Evolutionary conservation across 805 yeast species (phyloP), one percentile per base, ranked within the genome.

Genomic region (Suhomyces sp.): DNA sequence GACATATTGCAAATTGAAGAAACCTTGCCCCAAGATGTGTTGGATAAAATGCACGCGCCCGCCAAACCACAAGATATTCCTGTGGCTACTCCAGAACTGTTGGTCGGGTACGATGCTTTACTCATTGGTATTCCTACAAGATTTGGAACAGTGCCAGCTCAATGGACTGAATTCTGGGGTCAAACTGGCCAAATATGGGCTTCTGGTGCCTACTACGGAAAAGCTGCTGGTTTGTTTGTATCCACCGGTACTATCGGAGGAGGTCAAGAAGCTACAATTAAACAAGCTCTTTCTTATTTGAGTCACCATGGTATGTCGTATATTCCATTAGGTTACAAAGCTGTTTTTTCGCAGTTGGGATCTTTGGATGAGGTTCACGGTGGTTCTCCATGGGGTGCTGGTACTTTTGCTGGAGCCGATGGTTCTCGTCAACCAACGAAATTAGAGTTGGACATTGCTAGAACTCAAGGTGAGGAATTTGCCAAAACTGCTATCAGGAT

Each of bases 341-440:
- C 75, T 55, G 73, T 79, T 4, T 85, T 84, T 68, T 77, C 79
- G 9, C 77, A 78, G 58, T 62, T 85, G 57, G 70, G 87, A 43
- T 77, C 76, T 69, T 62, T 85, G 43, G 80, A 77, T 3, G 90
- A 87, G 72, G 77, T 82, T 47, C 96, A 86, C 65, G 96, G 96
- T 57, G 88, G 87, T 51, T 81, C 91, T 20, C 82, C 96, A 44
- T 89, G 91, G 90, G 96, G 96, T 67, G 87, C 96, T 31, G 96
- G 96, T 59, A 73, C 88, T 37, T 75, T 79, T 62, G 91, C 96
- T 27, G 88, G 83, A 47, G 75, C 79, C 48, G 93, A 86, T 64
- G 96, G 96, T 47, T 80, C 87, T 6, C 83, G 96, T 75, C 73
- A 75, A 60, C 86, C 90, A 31, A 60, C 84, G 43, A 78, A 73